These are phyloP conservation scores for Cyberlindnera sargentensis DNA, from an alignment of 805 yeast species.

Conservation along the genomic window DNA sequence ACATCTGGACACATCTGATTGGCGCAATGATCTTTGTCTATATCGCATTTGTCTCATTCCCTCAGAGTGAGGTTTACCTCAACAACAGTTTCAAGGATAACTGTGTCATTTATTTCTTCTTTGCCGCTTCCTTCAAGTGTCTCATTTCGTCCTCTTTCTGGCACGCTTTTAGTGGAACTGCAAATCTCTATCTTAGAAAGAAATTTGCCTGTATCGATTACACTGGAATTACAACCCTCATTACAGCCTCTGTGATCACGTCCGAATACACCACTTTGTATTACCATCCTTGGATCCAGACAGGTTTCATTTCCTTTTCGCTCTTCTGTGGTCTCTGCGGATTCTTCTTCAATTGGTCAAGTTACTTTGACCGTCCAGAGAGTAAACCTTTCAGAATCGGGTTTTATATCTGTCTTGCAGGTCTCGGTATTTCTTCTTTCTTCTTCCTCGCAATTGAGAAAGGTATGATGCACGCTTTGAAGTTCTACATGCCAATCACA, in stretches of 20 bases:
- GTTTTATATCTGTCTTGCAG: constrained; percentile 74
- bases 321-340: constrained; percentile 65
- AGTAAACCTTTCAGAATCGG: constrained; percentile 71
- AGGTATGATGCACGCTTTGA: constrained; percentile 46
- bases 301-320: constrained; percentile 54
- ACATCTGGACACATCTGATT: constrained; percentile 86
- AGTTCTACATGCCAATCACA: constrained; percentile 59
- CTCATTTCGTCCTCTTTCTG: constrained; percentile 72
- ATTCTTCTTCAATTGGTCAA: constrained; percentile 83
- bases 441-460: constrained; percentile 45
- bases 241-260: constrained; percentile 82
- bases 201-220: constrained; percentile 91
- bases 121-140: constrained; percentile 71
- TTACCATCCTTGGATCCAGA: constrained; percentile 43
- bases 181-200: constrained; percentile 52
- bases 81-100: constrained; percentile 36
- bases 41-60: constrained; percentile 54
- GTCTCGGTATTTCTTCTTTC: constrained; percentile 65
- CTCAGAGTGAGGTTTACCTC: constrained; percentile 45
- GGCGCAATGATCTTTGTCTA: constrained; percentile 59
- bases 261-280: constrained; percentile 77
- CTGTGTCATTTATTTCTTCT: constrained; percentile 52
- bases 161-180: constrained; percentile 87
- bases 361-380: constrained; percentile 82
- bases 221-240: constrained; percentile 86